These are phyloP conservation scores for Populus euphratica DNA, from an alignment of 345 rosid species.

Conservation along the genomic window DNA sequence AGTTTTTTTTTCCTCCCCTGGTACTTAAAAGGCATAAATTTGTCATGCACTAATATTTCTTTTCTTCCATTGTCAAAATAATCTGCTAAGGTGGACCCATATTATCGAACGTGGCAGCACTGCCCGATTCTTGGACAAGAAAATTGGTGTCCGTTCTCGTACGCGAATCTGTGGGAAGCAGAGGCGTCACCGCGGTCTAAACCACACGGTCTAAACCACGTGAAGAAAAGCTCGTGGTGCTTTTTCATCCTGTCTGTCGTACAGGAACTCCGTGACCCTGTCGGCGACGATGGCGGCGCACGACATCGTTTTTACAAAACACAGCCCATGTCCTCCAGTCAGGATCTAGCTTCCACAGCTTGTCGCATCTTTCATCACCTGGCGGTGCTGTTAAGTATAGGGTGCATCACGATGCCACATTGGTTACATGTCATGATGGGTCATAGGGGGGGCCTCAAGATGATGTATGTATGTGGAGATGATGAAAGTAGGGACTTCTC, in stretches of 20 bases:
- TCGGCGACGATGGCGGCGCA: conserved; percentile 26
- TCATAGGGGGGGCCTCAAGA: neutral
- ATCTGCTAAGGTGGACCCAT: neutral
- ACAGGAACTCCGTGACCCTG: conserved; percentile 23
- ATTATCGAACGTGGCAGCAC: neutral
- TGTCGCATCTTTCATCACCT: neutral
- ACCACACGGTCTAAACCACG: neutral
- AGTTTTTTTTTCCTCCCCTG: too few relatives aligned
- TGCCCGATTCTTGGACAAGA: neutral
- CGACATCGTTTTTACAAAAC: conserved; percentile 4
- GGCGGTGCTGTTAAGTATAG: conserved; percentile 9
- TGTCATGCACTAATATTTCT: neutral
- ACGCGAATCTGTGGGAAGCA: conserved; percentile 35
- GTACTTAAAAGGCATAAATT: neutral
- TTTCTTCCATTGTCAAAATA: neutral
- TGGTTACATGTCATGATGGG: neutral
- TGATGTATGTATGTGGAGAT: neutral
- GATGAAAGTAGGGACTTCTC: neutral
- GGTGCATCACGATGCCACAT: neutral
- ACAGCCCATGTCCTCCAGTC: neutral
- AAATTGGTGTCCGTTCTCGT: neutral
- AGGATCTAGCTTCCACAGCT: neutral
- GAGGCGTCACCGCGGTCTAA: conserved; percentile 29
- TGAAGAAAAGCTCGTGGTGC: neutral
- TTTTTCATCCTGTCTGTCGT: conserved; percentile 4